Evolutionary conservation across 1,139 yeast genomes (phyloP).

Genomic region (Candida glucosophila): DNA sequence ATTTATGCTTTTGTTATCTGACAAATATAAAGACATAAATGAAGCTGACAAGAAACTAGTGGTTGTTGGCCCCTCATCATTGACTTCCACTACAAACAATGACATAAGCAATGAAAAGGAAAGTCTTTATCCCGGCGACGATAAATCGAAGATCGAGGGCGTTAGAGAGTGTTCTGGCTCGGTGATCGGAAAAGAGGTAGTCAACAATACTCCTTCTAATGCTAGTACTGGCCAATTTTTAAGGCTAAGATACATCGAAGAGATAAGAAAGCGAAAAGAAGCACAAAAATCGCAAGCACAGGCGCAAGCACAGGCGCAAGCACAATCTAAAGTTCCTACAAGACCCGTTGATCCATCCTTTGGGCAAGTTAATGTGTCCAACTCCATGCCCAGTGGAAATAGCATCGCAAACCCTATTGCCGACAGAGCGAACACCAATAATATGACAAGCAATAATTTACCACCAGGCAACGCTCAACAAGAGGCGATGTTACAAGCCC

Average conservation of each 20-base stretch:
- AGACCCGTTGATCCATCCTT: no score
- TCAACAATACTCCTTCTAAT: constrained; percentile 14
- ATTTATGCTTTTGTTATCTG: constrained; percentile 55
- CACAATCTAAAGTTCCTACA: no score
- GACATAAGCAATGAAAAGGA: constrained; percentile 9
- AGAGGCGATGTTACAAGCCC: no score
- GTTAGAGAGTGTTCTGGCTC: constrained; percentile 4
- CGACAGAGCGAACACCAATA: no score
- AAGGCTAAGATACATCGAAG: constrained; percentile 41
- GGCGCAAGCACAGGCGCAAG: constrained; percentile 26
- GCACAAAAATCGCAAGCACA: constrained; percentile 34
- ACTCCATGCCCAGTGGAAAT: no score
- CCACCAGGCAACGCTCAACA: no score
- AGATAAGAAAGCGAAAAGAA: constrained; percentile 37
- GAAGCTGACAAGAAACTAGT: constrained; percentile 32
- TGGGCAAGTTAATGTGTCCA: no score
- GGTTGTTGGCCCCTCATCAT: constrained; percentile 28
- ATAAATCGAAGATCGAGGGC: constrained; percentile 18
- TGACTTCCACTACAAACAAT: constrained; percentile 11
- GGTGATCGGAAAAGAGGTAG: constrained; percentile 11
- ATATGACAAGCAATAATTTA: no score
- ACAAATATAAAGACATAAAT: constrained; percentile 30
- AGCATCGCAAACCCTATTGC: no score
- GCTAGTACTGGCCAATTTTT: constrained; percentile 34
- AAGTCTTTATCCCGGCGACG: constrained; percentile 13